Conservation (phyloP, 2,329 filamentous ascomycete species). For the Talaromyces sp. region DNA sequence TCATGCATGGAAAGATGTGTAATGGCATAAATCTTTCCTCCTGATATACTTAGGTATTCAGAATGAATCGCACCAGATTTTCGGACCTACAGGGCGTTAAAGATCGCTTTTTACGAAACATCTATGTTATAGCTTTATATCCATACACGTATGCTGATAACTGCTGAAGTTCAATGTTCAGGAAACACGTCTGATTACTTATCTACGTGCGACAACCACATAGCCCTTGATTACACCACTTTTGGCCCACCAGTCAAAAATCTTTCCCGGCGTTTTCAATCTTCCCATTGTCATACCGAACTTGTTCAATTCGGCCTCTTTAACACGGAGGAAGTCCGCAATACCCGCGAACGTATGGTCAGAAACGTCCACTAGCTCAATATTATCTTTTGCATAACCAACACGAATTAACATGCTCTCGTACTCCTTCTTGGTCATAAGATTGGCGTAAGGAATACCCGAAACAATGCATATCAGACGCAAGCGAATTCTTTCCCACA, state of each 20-base stretch:
- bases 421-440: conserved; percentile 49
- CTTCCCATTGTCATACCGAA: conserved; percentile 40
- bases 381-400: conserved; percentile 46
- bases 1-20: too few relatives aligned
- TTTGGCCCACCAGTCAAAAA: conserved; percentile 45
- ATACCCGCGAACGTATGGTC: conserved; percentile 53
- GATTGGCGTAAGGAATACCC: conserved; percentile 50
- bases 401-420: conserved; percentile 43
- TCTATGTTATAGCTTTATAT: too few relatives aligned
- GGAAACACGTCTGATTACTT: too few relatives aligned
- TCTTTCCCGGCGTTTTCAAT: conserved; percentile 30
- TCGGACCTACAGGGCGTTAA: too few relatives aligned
- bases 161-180: too few relatives aligned
- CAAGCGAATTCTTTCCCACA: conserved; percentile 35
- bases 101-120: too few relatives aligned
- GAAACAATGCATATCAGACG: conserved; percentile 47
- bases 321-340: conserved; percentile 42
- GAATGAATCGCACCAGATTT: too few relatives aligned
- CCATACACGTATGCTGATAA: too few relatives aligned
- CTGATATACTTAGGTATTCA: too few relatives aligned
- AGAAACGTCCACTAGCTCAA: conserved; percentile 52
- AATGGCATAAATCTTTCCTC: too few relatives aligned
- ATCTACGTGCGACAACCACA: conserved; percentile 36
- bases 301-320: conserved; percentile 32
- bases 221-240: conserved; percentile 38